Conservation (phyloP, 305 asterid genomes). For the Fraxinus angustifolia region DNA sequence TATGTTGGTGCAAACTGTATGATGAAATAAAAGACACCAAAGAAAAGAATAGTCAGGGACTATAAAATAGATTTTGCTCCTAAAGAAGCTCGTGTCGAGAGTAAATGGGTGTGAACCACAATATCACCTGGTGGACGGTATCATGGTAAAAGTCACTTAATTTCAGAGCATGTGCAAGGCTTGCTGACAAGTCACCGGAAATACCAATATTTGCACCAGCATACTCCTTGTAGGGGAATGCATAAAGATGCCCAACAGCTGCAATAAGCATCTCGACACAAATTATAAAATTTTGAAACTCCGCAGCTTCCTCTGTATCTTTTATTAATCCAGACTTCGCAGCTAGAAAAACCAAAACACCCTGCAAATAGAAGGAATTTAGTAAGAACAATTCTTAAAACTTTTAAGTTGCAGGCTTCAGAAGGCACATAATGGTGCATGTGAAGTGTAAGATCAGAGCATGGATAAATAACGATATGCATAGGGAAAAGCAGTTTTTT, state of each 20-base stretch:
- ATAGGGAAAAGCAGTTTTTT: not conserved
- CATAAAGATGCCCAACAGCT: conserved; percentile 87
- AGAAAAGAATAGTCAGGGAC: conserved; percentile 9
- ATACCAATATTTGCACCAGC: conserved; percentile 90
- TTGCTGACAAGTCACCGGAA: conserved; percentile 61
- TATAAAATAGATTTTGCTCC: not conserved
- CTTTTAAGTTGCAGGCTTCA: conserved; percentile 1
- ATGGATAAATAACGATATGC: not conserved
- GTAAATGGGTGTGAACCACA: not conserved
- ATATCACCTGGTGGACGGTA: conserved; percentile 87
- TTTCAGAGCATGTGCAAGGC: conserved; percentile 87
- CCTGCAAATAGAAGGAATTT: conserved; percentile 41
- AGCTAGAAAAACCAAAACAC: conserved; percentile 92
- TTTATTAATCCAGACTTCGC: conserved; percentile 74
- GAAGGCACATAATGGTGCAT: not conserved
- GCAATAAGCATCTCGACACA: conserved; percentile 99
- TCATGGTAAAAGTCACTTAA: conserved; percentile 88
- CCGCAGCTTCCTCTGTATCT: conserved; percentile 87
- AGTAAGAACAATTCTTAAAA: conserved; percentile 10
- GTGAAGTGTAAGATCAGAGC: not conserved
- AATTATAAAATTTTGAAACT: conserved; percentile 73
- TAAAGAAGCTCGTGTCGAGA: conserved; percentile 5
- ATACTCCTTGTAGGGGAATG: conserved; percentile 93
- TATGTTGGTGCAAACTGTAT: conserved; percentile 95
- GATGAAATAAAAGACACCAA: conserved; percentile 4